phyloP scores from a whole-genome alignment of 768 basidiomycete genomes.

The Pulveroboletus sp. region DNA sequence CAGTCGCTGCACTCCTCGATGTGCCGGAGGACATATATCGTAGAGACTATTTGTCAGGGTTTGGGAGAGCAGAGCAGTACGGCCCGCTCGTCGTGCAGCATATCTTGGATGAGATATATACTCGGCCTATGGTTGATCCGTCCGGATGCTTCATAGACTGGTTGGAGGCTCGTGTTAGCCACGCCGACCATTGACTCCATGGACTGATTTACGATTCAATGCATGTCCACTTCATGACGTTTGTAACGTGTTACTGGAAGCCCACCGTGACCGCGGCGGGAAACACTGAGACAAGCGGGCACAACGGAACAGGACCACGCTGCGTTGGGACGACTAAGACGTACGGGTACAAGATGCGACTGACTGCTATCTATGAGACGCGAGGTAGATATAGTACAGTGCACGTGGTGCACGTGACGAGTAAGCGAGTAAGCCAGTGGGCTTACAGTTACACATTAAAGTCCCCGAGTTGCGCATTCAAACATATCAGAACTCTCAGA shows the following conservation, averaged over 20 bases:
- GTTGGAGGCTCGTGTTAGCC: slow-evolving; percentile 36
- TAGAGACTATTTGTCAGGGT: slow-evolving; percentile 66
- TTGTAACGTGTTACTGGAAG: too few relatives aligned
- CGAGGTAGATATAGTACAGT: too few relatives aligned
- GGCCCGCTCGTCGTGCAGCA: slow-evolving; percentile 55
- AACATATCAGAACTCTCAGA: neutral
- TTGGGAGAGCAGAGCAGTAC: slow-evolving; percentile 76
- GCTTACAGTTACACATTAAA: neutral
- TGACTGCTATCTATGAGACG: too few relatives aligned
- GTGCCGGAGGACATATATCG: slow-evolving; percentile 64
- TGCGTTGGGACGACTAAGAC: too few relatives aligned
- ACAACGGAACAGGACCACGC: too few relatives aligned
- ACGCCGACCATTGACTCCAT: slow-evolving; percentile 19
- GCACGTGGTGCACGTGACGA: too few relatives aligned
- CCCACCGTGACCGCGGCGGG: too few relatives aligned
- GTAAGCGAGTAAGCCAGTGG: too few relatives aligned
- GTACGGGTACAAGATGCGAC: too few relatives aligned
- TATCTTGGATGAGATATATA: slow-evolving; percentile 49
- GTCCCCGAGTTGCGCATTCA: neutral
- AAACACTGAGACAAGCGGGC: too few relatives aligned
- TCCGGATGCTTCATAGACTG: slow-evolving; percentile 38
- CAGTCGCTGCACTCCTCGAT: slow-evolving; percentile 53
- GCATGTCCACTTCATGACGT: neutral
- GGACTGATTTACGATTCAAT: neutral
- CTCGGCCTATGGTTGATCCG: slow-evolving; percentile 30